Evolutionary conservation across 352 stramenopile species (phyloP), one percentile per base, ranked within the genome.

Genomic region (Phytophthora aleatoria): DNA sequence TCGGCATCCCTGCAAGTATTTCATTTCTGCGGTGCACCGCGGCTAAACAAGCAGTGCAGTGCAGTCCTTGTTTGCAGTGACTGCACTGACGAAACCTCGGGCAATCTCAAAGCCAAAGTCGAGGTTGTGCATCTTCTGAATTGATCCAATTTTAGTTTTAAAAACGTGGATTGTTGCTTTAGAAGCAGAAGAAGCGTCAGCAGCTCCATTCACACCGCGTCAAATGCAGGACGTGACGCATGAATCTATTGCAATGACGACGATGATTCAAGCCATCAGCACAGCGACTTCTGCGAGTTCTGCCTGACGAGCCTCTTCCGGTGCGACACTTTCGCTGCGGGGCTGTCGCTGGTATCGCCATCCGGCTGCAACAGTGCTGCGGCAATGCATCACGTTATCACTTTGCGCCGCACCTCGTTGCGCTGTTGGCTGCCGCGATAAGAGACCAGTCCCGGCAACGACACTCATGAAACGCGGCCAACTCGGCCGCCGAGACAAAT

Each of bases 211-310:
- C 0, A 33, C 28, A 33, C 28, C 28, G 28, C 4, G 3, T 8
- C 28, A 33, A 33, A 7, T 33, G 28, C 7, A 33, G 28, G 28
- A 33, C 33, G 12, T 35, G 31, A 55, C 16, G 49, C 31, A 53
- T 53, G 36, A 63, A 63, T 63, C 35, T 43, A 63, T 56, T 63
- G 41, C 26, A 53, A 43, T 61, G 54, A 61, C 55, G 55, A 50
- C 50, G 26, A 47, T 24, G 50, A 33, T 55, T 8, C 15, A 20
- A 35, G 4, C 11, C 20, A 33, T 33, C 28, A 41, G n/a, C 35
- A 41, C 35, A 12, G 35, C 7, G 33, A 38, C 33, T 38, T 38
- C 33, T 38, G 33, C 33, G 8, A 41, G 8, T n/a, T n/a, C 10
- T 41, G 33, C 33, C 9, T 12, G 35, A 57, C 26, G 50, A 39